A percentile compares a stretch with the other conserved stretches of the same genome.
Conservation (phyloP, 2,329 filamentous ascomycete genomes). For the Penicillium sp. region DNA sequence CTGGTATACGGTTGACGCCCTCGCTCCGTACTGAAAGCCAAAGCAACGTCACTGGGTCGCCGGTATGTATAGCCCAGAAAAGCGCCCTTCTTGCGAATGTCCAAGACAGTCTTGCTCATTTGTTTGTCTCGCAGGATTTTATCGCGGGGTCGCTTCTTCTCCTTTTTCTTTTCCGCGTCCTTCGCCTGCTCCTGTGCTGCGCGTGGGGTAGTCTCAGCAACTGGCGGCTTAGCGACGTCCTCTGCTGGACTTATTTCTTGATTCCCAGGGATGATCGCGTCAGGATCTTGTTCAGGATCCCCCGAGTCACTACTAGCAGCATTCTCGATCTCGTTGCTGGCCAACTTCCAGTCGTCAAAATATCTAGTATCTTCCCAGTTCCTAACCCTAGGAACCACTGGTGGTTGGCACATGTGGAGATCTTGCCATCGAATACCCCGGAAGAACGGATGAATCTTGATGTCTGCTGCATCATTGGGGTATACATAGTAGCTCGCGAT, state of each 20-base stretch:
- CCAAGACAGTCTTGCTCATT: slow-evolving; percentile 60
- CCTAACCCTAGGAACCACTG: slow-evolving; percentile 67
- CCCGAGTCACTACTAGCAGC: slow-evolving; percentile 12
- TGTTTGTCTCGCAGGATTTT: slow-evolving; percentile 66
- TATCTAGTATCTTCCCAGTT: slow-evolving; percentile 70
- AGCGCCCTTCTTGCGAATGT: slow-evolving; percentile 69
- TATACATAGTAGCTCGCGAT: slow-evolving; percentile 60
- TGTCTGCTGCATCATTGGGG: slow-evolving; percentile 74
- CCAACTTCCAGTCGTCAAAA: slow-evolving; percentile 69
- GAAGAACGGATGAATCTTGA: slow-evolving; percentile 85
- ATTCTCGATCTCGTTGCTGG: slow-evolving; percentile 46
- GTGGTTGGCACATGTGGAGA: slow-evolving; percentile 61
- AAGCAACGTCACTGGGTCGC: slow-evolving; percentile 31
- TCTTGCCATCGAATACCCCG: slow-evolving; percentile 66
- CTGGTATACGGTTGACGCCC: slow-evolving; percentile 22
- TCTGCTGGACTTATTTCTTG: not conserved
- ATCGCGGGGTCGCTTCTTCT: slow-evolving; percentile 74
- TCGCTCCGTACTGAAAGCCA: slow-evolving; percentile 30
- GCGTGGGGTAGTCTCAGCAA: not conserved
- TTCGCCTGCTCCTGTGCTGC: slow-evolving; percentile 31
- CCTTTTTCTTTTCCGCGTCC: slow-evolving; percentile 43
- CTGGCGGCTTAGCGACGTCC: not conserved
- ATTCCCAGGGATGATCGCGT: not conserved
- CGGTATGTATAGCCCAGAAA: slow-evolving; percentile 88
- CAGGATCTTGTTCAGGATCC: not conserved